These are phyloP conservation scores for Mentha longifolia DNA, from an alignment of 257 asterid species.

Conservation along the genomic window DNA sequence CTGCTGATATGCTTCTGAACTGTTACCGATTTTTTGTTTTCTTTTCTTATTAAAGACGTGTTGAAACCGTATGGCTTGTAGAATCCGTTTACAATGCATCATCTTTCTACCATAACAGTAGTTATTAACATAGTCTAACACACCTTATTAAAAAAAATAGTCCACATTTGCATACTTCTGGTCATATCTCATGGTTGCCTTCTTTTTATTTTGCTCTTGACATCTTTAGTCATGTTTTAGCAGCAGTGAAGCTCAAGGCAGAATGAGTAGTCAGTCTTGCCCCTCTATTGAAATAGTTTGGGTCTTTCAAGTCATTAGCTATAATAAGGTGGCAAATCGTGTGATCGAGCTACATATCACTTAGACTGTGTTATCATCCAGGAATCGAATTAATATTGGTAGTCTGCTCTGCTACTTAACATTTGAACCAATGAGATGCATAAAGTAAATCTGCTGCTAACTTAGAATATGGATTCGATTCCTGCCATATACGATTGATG, in stretches of 20 bases:
- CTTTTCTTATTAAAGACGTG: too few species aligned
- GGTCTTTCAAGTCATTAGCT: background rate
- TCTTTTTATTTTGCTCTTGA: background rate
- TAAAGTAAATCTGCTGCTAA: background rate
- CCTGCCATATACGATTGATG: background rate
- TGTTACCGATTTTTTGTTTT: background rate
- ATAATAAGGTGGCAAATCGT: background rate
- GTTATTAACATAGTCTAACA: background rate
- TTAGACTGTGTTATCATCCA: background rate
- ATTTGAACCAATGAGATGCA: constrained; percentile 16
- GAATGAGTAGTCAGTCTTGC: constrained; percentile 5
- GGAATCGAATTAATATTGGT: background rate
- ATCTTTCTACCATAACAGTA: background rate
- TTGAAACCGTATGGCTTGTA: background rate
- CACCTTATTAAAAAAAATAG: background rate
- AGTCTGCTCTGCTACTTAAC: constrained; percentile 6
- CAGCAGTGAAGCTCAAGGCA: constrained; percentile 2
- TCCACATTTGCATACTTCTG: background rate
- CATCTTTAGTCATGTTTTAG: background rate
- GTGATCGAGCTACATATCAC: background rate
- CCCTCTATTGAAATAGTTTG: background rate
- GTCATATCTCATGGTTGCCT: constrained; percentile 4
- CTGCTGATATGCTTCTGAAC: constrained; percentile 16
- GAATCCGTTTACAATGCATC: background rate
- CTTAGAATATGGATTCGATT: background rate